Evolutionary conservation across 805 yeast genomes (phyloP), one percentile per base, ranked within the genome.

Genomic region (Saccharomycopsis sp.): DNA sequence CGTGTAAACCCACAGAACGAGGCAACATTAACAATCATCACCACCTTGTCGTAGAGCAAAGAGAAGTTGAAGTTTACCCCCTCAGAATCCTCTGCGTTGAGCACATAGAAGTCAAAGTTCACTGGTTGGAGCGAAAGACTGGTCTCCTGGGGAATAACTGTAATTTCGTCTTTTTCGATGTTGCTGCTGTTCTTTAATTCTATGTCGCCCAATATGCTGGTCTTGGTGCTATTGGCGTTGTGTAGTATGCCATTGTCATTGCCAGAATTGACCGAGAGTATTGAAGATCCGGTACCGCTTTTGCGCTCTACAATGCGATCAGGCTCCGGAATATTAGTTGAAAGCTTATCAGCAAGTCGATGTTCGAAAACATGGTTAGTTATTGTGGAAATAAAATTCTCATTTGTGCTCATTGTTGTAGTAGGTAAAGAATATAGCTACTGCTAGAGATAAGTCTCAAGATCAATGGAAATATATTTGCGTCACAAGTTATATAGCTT

Each of bases 1-100:
- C 84, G 82, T 9, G 89, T 82, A 73, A 82, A 83, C 2, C 82
- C 83, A 68, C 58, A 58, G 24, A 78, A 57, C 66, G 74, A 70
- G 47, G 81, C 80, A 35, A 75, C 78, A 61, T 77, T 77, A 49
- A 77, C 78, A 59, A 77, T 72, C 55, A 77, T 64, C 17, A 77
- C 80, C 35, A 76, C 80, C 65, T 77, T 77, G n/a, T 78, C 79
- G 64, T 74, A 71, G 62, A 76, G 69, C 47, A 72, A 68, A 22
- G 67, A 60, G 58, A 77, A 77, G 19, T 75, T 69, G 64, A 64
- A 75, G 19, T 70, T 68, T 52, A 72, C 66, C n/a, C 73, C 76
- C 54, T 73, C 71, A 58, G 71, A 69, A 65, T 77, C 78, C 52
- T 64, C 67, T 19, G 78, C 75, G 17, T 69, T 62, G 61, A 77